Conservation (phyloP, 2,329 filamentous ascomycete genomes). For the Colletotrichum paranaense region DNA sequence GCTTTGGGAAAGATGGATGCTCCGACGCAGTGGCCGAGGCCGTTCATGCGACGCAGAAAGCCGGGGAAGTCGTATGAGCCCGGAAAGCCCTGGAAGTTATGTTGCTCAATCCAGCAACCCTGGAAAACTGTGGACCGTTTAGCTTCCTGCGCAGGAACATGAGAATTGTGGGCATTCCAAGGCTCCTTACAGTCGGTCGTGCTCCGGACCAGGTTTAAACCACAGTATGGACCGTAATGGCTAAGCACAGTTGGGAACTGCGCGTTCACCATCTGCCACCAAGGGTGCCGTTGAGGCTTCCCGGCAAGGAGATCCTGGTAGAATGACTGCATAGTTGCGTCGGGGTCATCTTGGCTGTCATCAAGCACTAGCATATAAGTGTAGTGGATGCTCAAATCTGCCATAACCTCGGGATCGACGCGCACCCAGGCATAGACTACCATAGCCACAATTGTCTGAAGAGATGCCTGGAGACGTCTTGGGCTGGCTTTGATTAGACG, state of each 20-base stretch:
- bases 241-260: constrained; percentile 36
- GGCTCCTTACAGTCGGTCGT: constrained; percentile 32
- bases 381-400: constrained; percentile 38
- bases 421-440: constrained; percentile 44
- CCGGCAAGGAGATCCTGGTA: constrained; percentile 36
- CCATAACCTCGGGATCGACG: constrained; percentile 37
- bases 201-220: constrained; percentile 36
- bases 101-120: constrained; percentile 40
- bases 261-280: constrained; percentile 37
- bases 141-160: background rate
- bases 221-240: constrained; percentile 37
- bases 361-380: constrained; percentile 38
- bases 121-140: constrained; percentile 28
- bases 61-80: constrained; percentile 37
- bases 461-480: constrained; percentile 27
- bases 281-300: constrained; percentile 32
- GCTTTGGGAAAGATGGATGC: constrained; percentile 33
- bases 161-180: background rate
- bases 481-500: constrained; percentile 25
- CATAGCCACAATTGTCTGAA: constrained; percentile 42
- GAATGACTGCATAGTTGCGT: constrained; percentile 33
- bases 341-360: constrained; percentile 35
- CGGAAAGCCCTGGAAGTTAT: constrained; percentile 37
- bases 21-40: constrained; percentile 37
- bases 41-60: constrained; percentile 39